Evolutionary conservation across 441 rosid genomes (phyloP).

Genomic region (Gossypium gossypioides): DNA sequence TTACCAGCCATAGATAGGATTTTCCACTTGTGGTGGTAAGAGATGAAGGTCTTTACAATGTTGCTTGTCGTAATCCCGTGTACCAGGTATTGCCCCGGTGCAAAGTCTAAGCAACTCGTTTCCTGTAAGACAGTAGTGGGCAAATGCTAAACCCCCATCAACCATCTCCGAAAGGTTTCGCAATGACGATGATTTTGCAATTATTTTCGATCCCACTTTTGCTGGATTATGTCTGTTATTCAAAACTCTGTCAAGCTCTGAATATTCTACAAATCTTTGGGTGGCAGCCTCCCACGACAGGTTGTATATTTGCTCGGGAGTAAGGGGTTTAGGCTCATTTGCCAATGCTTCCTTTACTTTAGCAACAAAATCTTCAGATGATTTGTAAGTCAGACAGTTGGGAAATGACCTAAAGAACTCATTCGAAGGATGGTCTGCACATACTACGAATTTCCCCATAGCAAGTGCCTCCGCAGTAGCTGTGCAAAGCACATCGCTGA

Average conservation of each 20-base stretch:
- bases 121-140: slow-evolving; percentile 77
- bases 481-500: slow-evolving; percentile 93
- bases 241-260: slow-evolving; percentile 61
- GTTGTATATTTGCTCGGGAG: slow-evolving; percentile 61
- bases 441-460: slow-evolving; percentile 90
- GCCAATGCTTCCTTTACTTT: slow-evolving; percentile 76
- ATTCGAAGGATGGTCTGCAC: slow-evolving; percentile 95
- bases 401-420: slow-evolving; percentile 93
- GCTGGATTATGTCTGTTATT: slow-evolving; percentile 17
- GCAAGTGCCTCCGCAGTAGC: slow-evolving; percentile 99
- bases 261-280: slow-evolving; percentile 72
- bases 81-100: slow-evolving; percentile 73
- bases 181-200: slow-evolving; percentile 42
- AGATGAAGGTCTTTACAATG: slow-evolving; percentile 80
- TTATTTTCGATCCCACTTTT: slow-evolving; percentile 18
- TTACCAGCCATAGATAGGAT: slow-evolving; percentile 87
- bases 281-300: slow-evolving; percentile 98
- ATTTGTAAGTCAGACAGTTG: slow-evolving; percentile 80
- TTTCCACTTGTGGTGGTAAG: slow-evolving; percentile 71
- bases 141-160: slow-evolving; percentile 83
- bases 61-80: slow-evolving; percentile 68
- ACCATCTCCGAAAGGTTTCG: slow-evolving; percentile 50
- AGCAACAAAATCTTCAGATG: slow-evolving; percentile 70
- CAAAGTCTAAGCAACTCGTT: slow-evolving; percentile 75
- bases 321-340: slow-evolving; percentile 78